Evolutionary conservation across 2,329 filamentous ascomycete species (phyloP).

Genomic region (Pseudogymnoascus sp.): DNA sequence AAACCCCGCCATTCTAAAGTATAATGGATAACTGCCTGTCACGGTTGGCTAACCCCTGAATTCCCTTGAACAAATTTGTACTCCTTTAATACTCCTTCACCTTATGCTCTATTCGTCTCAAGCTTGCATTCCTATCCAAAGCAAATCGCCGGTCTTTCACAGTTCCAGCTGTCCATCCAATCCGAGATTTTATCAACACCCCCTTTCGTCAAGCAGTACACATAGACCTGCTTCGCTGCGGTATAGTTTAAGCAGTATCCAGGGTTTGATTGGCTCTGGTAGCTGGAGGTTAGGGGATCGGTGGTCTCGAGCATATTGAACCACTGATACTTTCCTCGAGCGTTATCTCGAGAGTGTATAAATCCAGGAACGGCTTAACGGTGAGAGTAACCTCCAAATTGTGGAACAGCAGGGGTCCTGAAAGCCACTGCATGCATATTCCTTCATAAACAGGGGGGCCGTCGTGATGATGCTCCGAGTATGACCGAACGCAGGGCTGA

Average conservation of each 20-base stretch:
- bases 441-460: neutral
- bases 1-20: neutral
- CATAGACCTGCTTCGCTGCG: neutral
- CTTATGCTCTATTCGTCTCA: neutral
- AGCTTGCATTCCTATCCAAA: neutral
- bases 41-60: neutral
- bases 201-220: neutral
- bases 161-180: neutral
- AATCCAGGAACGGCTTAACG: neutral
- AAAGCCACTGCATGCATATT: neutral
- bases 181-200: neutral
- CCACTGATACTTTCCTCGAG: neutral
- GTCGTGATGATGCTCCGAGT: neutral
- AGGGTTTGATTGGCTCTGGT: neutral
- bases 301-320: neutral
- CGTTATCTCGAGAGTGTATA: neutral
- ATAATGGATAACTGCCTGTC: neutral
- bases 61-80: neutral
- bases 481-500: neutral
- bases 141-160: neutral
- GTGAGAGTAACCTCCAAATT: neutral
- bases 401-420: neutral
- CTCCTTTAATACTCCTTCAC: neutral
- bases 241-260: neutral
- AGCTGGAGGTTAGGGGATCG: neutral